Base-by-base conservation (phyloP, 2,329 filamentous ascomycete genomes). In the Cladophialophora carrionii region DNA sequence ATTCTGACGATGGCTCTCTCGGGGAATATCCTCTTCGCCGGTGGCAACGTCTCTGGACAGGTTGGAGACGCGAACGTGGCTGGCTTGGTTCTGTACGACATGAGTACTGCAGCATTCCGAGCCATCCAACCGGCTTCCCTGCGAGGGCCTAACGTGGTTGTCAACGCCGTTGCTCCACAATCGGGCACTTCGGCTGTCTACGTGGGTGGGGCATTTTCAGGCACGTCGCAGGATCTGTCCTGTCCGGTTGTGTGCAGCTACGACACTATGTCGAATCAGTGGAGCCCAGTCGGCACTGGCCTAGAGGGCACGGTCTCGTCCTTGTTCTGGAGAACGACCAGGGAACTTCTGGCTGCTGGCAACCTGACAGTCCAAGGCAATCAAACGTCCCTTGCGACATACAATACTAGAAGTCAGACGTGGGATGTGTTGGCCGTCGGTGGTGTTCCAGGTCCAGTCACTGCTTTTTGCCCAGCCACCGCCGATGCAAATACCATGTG, bases 201-300 rank as follows among this genome's bases (percentile, higher is more conserved):
- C 73, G 90, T 99, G 34, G 94, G 90, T 43, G 95, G 95, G 34
- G 87, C 85, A 9, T 99, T 98, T 74, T 82, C 86, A n/a, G 46
- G 60, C 10, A 86, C 85, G 34, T 95, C 92, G 20, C 95, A 95
- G 31, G 88, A 89, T 4, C 84, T 98, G 32, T 88, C 86, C 49
- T 99, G 95, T 75, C 87, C 89, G 3, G 88, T 87, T 54, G 85
- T 99, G 26, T 99, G 95, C 78, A 81, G 89, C 65, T 96, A 90
- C 78, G 88, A 90, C 74, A 86, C 88, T 1, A 80, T 85, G 7
- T 83, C 83, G 4, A 84, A 83, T 14, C 89, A 93, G 72, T 99
- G 94, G 94, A 89, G 84, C 72, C 86, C 89, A 43, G 90, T 92
- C 14, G 92, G 92, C 8, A 85, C 84, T 52, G 88, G 85, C 63